Evolutionary conservation across 2,329 filamentous ascomycete species (phyloP).

Genomic region (Ophiognomonia clavigignenti-juglandacearum): DNA sequence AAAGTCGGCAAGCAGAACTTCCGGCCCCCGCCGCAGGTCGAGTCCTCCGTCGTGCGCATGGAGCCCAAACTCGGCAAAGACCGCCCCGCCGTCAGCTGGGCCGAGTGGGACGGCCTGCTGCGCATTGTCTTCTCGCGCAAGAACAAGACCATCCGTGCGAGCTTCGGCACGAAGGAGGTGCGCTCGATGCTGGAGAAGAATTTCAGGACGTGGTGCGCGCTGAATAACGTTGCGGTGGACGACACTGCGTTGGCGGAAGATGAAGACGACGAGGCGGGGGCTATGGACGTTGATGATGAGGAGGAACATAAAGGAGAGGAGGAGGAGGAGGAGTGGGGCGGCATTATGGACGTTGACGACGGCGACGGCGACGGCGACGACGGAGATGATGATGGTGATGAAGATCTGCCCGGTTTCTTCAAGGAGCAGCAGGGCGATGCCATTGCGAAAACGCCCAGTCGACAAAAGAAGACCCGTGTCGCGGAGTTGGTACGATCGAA

Average conservation of each 20-base stretch:
- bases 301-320: slow-evolving; percentile 25
- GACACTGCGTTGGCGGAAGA: slow-evolving; percentile 52
- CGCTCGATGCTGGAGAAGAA: slow-evolving; percentile 81
- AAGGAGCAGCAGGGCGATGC: slow-evolving; percentile 43
- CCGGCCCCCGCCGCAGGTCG: slow-evolving; percentile 88
- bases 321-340: too few species aligned
- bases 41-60: slow-evolving; percentile 84
- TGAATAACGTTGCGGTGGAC: slow-evolving; percentile 75
- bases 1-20: slow-evolving; percentile 97
- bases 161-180: slow-evolving; percentile 76
- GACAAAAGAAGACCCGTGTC: slow-evolving; percentile 75
- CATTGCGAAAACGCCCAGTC: slow-evolving; percentile 58
- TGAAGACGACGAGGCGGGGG: slow-evolving; percentile 30
- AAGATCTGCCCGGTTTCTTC: slow-evolving; percentile 82
- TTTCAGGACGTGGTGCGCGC: slow-evolving; percentile 84
- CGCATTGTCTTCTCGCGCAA: slow-evolving; percentile 77
- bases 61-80: slow-evolving; percentile 76
- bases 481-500: slow-evolving; percentile 80
- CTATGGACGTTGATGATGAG: slow-evolving; percentile 44
- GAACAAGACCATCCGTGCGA: slow-evolving; percentile 83
- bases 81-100: slow-evolving; percentile 82
- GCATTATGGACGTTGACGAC: slow-evolving; percentile 21
- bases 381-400: slow-evolving; percentile 63
- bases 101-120: slow-evolving; percentile 91
- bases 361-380: slow-evolving; percentile 65